Conservation (phyloP, 257 asterid species). For the Gynochthodes officinalis region DNA sequence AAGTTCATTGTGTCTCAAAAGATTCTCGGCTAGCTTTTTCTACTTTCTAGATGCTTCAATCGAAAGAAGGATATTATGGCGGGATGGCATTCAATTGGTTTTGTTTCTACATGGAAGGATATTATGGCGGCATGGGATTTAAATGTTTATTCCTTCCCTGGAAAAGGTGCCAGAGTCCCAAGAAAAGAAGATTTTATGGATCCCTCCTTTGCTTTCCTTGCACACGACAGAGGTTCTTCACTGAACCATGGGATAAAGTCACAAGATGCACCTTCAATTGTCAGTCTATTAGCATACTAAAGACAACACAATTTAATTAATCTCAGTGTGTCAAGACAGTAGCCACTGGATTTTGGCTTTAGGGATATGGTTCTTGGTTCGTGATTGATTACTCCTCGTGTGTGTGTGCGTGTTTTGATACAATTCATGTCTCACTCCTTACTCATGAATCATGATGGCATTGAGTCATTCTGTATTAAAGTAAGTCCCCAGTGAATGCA, state of each 20-base stretch:
- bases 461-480: not conserved
- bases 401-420: not conserved
- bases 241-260: not conserved
- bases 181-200: not conserved
- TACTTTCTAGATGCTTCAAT: not conserved
- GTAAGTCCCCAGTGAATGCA: not conserved
- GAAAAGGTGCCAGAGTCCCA: not conserved
- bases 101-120: not conserved
- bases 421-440: not conserved
- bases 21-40: not conserved
- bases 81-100: not conserved
- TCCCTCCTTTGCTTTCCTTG: too few relatives aligned
- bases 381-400: not conserved
- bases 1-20: too few relatives aligned
- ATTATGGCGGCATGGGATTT: not conserved
- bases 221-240: not conserved
- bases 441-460: not conserved
- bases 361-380: not conserved
- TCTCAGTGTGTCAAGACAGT: not conserved
- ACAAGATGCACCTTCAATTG: not conserved
- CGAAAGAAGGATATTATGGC: not conserved
- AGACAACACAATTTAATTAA: not conserved
- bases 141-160: constrained; percentile 3
- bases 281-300: not conserved
- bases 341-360: not conserved